Evolutionary conservation across 257 asterid genomes (phyloP).

Genomic region (Vinca minor): DNA sequence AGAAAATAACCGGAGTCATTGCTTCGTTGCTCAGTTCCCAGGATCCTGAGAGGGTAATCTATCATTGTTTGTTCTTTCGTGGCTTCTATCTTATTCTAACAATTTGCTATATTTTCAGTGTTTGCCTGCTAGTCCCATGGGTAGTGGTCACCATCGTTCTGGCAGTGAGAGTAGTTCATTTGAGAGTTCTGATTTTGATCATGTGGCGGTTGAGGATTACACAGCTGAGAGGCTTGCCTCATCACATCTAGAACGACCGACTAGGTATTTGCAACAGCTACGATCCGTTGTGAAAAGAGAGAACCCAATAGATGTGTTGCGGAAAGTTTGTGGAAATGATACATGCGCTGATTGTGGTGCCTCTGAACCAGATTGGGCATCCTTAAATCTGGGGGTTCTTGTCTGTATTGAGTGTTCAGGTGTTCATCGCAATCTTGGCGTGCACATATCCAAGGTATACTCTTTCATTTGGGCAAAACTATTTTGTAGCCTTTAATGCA

Average conservation of each 20-base stretch:
- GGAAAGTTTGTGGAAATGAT: conserved; percentile 84
- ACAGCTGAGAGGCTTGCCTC: conserved; percentile 64
- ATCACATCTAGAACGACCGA: conserved; percentile 56
- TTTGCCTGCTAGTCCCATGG: conserved; percentile 74
- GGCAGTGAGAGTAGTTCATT: conserved; percentile 97
- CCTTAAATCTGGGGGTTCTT: conserved; percentile 91
- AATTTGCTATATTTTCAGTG: conserved; percentile 36
- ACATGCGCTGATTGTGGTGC: conserved; percentile 98
- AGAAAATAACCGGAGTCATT: conserved; percentile 96
- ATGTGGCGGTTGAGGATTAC: conserved; percentile 74
- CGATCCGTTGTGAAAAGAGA: conserved; percentile 54
- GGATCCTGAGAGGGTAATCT: conserved; percentile 84
- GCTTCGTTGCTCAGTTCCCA: conserved; percentile 96
- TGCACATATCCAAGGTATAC: conserved; percentile 94
- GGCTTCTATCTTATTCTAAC: conserved; percentile 4
- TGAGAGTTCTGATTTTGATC: conserved; percentile 88
- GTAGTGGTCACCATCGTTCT: conserved; percentile 85
- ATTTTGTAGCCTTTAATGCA: not conserved
- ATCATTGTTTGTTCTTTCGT: conserved; percentile 4
- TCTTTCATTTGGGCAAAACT: not conserved
- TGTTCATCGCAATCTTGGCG: conserved; percentile 98
- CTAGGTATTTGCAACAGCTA: conserved; percentile 59
- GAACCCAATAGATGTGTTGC: conserved; percentile 80
- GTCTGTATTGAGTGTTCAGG: conserved; percentile 99
- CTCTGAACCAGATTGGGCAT: conserved; percentile 97